These are phyloP conservation scores for Caryopteris hybrid DNA, from an alignment of 305 asterid species.

Conservation along the genomic window DNA sequence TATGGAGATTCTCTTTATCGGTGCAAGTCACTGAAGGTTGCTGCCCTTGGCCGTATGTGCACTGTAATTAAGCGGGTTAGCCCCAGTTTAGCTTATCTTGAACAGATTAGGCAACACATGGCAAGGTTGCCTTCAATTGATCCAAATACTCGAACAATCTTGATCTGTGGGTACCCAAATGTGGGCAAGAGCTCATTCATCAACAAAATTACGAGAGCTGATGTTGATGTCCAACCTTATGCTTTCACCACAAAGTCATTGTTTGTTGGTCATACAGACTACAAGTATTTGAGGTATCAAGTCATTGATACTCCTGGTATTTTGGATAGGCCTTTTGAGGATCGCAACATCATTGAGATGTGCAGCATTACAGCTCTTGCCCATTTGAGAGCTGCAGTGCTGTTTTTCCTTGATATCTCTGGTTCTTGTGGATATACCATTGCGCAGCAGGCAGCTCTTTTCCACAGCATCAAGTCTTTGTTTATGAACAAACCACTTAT, in stretches of 20 bases:
- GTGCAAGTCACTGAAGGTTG: conserved; percentile 85
- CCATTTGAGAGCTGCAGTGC: conserved; percentile 89
- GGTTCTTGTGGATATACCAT: conserved; percentile 97
- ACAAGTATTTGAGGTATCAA: conserved; percentile 81
- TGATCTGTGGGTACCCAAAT: conserved; percentile 98
- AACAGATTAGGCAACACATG: conserved; percentile 97
- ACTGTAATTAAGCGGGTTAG: conserved; percentile 76
- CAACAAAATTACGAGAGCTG: conserved; percentile 91
- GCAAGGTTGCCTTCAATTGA: conserved; percentile 94
- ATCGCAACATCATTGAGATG: conserved; percentile 95
- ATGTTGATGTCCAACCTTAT: conserved; percentile 95
- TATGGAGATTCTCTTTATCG: conserved; percentile 89
- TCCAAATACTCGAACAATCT: conserved; percentile 85
- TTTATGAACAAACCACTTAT: conserved; percentile 88
- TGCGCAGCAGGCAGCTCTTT: conserved; percentile 88
- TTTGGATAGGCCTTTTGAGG: conserved; percentile 92
- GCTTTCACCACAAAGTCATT: conserved; percentile 97
- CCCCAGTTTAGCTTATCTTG: conserved; percentile 95
- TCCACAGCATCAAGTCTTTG: conserved; percentile 87
- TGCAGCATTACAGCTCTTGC: conserved; percentile 98
- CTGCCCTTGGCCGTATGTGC: conserved; percentile 96
- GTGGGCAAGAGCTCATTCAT: conserved; percentile 98
- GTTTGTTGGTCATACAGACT: conserved; percentile 95
- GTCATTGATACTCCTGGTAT: conserved; percentile 98
- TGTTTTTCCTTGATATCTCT: conserved; percentile 86